These are phyloP conservation scores for Chaetomiaceae sp. DNA, from an alignment of 2,329 filamentous ascomycete genomes.

Conservation along the genomic window DNA sequence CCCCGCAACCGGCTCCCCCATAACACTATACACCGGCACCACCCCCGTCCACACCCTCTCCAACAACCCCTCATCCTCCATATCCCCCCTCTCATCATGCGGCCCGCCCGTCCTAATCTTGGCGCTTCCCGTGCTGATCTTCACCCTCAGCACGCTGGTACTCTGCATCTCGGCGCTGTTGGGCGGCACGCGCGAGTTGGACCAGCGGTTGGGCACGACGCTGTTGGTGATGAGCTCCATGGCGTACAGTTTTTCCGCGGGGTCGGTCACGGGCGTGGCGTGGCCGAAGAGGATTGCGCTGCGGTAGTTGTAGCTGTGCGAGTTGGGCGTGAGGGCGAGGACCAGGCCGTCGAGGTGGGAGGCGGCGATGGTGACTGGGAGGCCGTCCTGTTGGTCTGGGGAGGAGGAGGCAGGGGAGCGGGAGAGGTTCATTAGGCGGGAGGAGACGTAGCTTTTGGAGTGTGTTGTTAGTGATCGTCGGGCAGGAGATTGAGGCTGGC, in stretches of 20 bases:
- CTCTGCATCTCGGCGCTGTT: conserved; percentile 68
- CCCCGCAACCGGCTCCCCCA: conserved; percentile 60
- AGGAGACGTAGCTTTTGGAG: conserved; percentile 58
- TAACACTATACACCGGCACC: conserved; percentile 57
- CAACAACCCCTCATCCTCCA: conserved; percentile 40
- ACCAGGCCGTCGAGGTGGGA: conserved; percentile 76
- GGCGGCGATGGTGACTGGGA: conserved; percentile 69
- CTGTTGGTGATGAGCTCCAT: conserved; percentile 74
- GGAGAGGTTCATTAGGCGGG: conserved; percentile 67
- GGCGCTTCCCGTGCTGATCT: conserved; percentile 65
- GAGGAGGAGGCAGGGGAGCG: conserved; percentile 27
- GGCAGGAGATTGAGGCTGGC: neutral
- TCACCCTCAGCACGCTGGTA: conserved; percentile 68
- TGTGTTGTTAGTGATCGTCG: neutral
- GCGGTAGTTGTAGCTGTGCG: conserved; percentile 80
- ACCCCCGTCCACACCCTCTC: conserved; percentile 52
- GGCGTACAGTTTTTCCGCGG: conserved; percentile 69
- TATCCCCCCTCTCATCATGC: conserved; percentile 48
- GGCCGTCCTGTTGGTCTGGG: conserved; percentile 35
- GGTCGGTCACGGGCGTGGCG: conserved; percentile 61
- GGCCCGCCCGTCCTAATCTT: conserved; percentile 68
- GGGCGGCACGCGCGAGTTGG: conserved; percentile 64
- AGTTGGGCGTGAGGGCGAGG: conserved; percentile 72
- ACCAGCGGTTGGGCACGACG: conserved; percentile 66
- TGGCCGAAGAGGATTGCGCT: conserved; percentile 74